Conservation (phyloP, 192 early-diverging fungal species). For the Ambispora gerdemannii region DNA sequence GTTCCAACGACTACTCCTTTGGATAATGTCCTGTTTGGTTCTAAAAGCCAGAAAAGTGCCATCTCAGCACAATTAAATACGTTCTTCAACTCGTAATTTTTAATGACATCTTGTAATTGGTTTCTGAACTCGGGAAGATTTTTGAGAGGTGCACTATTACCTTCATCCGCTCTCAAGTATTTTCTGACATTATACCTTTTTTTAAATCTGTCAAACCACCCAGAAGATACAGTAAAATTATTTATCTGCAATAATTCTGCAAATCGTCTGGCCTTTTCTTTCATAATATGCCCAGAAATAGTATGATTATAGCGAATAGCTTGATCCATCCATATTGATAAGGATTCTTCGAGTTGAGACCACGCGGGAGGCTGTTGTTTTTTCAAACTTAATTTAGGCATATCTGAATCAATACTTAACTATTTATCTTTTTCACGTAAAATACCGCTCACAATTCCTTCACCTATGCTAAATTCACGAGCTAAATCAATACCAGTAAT, state of each 20-base stretch:
- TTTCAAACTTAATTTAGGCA: too few relatives aligned
- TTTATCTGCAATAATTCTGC: background rate
- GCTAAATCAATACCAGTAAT: too few relatives aligned
- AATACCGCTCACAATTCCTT: background rate
- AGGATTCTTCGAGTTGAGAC: background rate
- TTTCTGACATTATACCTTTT: background rate
- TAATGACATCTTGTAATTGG: constrained; percentile 1
- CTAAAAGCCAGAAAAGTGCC: constrained; percentile 5
- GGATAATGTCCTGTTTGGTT: constrained; percentile 4
- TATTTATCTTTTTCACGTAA: background rate
- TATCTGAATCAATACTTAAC: too few relatives aligned
- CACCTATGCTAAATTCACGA: background rate
- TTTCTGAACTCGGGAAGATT: background rate
- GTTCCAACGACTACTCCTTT: background rate
- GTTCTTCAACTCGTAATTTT: background rate
- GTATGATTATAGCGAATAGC: background rate
- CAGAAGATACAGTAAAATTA: background rate
- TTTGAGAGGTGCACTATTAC: background rate
- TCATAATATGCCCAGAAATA: background rate
- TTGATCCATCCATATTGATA: background rate
- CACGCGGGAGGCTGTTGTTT: too few relatives aligned
- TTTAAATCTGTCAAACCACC: constrained; percentile 3
- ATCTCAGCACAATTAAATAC: constrained; percentile 12
- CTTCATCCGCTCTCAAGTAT: background rate
- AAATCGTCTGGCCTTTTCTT: background rate